Percentiles rank a stretch among this genome's conserved stretches.
Conservation (phyloP, 306 rosid genomes). For the Rosa persica region DNA sequence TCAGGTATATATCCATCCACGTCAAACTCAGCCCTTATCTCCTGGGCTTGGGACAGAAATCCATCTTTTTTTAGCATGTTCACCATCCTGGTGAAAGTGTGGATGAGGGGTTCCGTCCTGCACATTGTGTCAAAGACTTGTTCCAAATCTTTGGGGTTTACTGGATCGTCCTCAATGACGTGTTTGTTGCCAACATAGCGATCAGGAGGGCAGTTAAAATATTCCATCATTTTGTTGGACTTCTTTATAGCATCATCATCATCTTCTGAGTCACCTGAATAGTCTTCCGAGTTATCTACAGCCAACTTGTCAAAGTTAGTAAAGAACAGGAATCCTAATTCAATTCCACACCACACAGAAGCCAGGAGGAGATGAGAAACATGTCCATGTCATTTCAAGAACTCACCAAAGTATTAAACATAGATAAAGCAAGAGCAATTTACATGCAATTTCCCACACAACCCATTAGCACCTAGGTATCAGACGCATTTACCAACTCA, state of each 20-base stretch:
- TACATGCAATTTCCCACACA: too few species aligned
- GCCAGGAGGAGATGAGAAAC: too few species aligned
- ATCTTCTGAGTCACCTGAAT: not conserved
- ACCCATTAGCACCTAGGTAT: too few species aligned
- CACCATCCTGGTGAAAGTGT: slow-evolving; percentile 71
- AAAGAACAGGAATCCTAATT: not conserved
- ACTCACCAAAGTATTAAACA: too few species aligned
- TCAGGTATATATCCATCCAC: slow-evolving; percentile 45
- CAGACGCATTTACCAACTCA: too few species aligned
- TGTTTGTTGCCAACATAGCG: not conserved
- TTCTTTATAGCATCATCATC: not conserved
- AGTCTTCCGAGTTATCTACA: not conserved
- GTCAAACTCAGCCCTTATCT: slow-evolving; percentile 60
- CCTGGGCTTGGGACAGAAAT: slow-evolving; percentile 63
- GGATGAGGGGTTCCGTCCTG: slow-evolving; percentile 44
- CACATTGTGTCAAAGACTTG: slow-evolving; percentile 54
- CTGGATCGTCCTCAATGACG: slow-evolving; percentile 17
- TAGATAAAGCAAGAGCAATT: too few species aligned
- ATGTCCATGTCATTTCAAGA: too few species aligned
- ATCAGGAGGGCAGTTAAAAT: not conserved
- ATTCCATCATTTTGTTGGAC: not conserved
- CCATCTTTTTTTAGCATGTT: slow-evolving; percentile 76
- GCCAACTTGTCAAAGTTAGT: not conserved
- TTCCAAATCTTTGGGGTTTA: slow-evolving; percentile 67
- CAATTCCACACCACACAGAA: not conserved